phyloP scores from a whole-genome alignment of 805 yeast species.

The Starmerella vitae region DNA sequence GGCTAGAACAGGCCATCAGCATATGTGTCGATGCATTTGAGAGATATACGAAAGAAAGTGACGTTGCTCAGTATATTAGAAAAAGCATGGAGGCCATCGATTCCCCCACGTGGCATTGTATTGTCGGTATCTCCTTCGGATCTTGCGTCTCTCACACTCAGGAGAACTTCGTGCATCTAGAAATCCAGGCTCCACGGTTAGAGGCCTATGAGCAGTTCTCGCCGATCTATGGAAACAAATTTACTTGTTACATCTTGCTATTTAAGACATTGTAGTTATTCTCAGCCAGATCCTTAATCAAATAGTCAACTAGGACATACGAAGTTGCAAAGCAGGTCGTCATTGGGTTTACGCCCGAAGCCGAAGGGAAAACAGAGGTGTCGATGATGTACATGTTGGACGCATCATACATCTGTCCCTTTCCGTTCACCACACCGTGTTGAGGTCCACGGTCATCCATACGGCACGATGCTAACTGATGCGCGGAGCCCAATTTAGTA shows the following conservation, averaged over 20 bases:
- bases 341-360: constrained; percentile 46
- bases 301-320: constrained; percentile 31
- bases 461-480: constrained; percentile 42
- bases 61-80: constrained; percentile 44
- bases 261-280: constrained; percentile 33
- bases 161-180: constrained; percentile 41
- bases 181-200: constrained; percentile 28
- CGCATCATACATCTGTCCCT: constrained; percentile 38
- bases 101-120: constrained; percentile 52
- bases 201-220: constrained; percentile 26
- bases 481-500: constrained; percentile 35
- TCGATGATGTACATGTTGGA: constrained; percentile 38
- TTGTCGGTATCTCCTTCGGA: constrained; percentile 49
- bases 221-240: background rate
- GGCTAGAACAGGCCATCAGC: constrained; percentile 13
- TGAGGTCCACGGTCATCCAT: constrained; percentile 32
- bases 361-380: constrained; percentile 38
- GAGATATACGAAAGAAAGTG: constrained; percentile 37
- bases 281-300: constrained; percentile 25
- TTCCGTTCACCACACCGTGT: constrained; percentile 33
- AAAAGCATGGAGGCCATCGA: constrained; percentile 42
- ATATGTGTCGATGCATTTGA: constrained; percentile 33
- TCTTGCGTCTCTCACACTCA: constrained; percentile 48
- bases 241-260: constrained; percentile 29
- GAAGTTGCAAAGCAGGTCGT: constrained; percentile 37